A percentile compares a stretch with the other conserved stretches of the same genome.
Evolutionary conservation across 306 rosid genomes (phyloP).

Genomic region (Vicia faba): DNA sequence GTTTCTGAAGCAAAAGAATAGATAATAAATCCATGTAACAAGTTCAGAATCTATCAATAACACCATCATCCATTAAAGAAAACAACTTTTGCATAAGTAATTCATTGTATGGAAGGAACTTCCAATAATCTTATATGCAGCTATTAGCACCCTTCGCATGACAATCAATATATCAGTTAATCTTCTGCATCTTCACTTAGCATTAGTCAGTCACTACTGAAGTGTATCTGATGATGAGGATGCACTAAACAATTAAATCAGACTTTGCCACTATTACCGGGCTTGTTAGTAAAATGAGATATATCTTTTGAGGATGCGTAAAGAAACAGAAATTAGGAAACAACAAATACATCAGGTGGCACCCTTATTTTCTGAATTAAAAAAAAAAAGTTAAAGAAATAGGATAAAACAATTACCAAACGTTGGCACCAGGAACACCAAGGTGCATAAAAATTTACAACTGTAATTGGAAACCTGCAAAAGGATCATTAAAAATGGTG

Average conservation of each 20-base stretch:
- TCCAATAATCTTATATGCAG: constrained; percentile 24
- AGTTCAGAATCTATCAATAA: constrained; percentile 28
- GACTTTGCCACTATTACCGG: constrained; percentile 25
- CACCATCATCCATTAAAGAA: constrained; percentile 34
- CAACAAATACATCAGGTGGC: constrained; percentile 17
- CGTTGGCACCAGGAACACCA: constrained; percentile 99
- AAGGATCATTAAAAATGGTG: constrained; percentile 28
- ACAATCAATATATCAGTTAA: constrained; percentile 23
- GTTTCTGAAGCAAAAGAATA: constrained; percentile 66
- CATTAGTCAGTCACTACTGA: constrained; percentile 24
- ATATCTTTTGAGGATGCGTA: constrained; percentile 5
- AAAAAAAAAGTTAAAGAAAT: constrained; percentile 13
- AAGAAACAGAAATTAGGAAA: constrained; percentile 21
- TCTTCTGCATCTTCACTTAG: constrained; percentile 13
- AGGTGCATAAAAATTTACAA: constrained; percentile 90
- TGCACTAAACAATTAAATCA: constrained; percentile 30
- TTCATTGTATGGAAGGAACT: constrained; percentile 17
- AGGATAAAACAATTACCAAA: constrained; percentile 61
- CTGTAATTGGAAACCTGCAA: constrained; percentile 77
- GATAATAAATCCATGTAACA: constrained; percentile 29
- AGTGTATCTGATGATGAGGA: constrained; percentile 19
- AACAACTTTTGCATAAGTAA: constrained; percentile 7
- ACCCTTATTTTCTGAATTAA: constrained; percentile 25
- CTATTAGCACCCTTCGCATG: constrained; percentile 25
- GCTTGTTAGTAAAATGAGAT: constrained; percentile 9